Evolutionary conservation across 805 yeast species (phyloP), one percentile per base, ranked within the genome.

Genomic region (Ogataea methylovora): DNA sequence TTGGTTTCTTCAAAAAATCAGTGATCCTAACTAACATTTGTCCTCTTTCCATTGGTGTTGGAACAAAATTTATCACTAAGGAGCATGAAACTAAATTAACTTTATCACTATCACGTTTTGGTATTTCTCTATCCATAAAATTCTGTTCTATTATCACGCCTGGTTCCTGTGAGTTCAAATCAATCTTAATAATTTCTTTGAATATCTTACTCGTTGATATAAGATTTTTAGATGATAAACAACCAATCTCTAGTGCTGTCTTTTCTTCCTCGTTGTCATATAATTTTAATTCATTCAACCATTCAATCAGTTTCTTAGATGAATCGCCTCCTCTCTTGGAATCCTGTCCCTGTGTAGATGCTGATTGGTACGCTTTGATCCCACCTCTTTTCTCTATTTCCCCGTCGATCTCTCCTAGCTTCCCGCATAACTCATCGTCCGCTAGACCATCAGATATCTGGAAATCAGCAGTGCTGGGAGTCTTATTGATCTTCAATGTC

Each of bases 291-390:
- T 65, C 69, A 16, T 63, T 60, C 5, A 85, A 56, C 88, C 94
- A 85, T 36, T 76, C 72, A n/a, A 85, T 69, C 29, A 90, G 60
- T 47, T 78, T 65, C 44, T 80, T 84, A 2, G 95, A 86, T 0
- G 96, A 85, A 51, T 90, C 98, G 2, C 96, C 95, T 0, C 98
- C 97, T 41, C 97, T 56, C 30, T 69, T 67, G 0, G 57, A 52
- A 38, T 75, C 73, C 48, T 90, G 98, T 0, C 98, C 98, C 33
- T 76, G 74, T 1, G 82, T 71, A 2, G 95, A 84, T 0, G 97
- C 97, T 15, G 67, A 57, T 50, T 90, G 98, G 53, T 90, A 90
- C 9, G 73, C 72, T 32, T 75, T 69, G 2, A 90, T 54, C 0
- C 96, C 97, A 0, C 96, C 97, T 28, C 77, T 63, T 27, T 61